Percentiles rank a stretch among this genome's conserved stretches.
These are phyloP conservation scores for Alternaria gaisen DNA, from an alignment of 2,329 filamentous ascomycete genomes.

Conservation along the genomic window DNA sequence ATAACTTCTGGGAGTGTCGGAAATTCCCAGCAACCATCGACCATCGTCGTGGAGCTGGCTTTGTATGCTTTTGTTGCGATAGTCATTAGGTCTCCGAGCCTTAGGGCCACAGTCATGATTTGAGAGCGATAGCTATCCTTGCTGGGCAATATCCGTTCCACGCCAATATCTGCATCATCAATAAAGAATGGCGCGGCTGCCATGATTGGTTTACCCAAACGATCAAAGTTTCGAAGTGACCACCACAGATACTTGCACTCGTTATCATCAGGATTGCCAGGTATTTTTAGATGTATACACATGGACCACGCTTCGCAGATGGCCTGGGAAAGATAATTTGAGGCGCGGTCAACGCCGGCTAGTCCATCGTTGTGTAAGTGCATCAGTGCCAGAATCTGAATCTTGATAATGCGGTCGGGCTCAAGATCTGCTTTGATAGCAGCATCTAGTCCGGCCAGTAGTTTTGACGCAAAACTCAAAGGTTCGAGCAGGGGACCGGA, in stretches of 20 bases:
- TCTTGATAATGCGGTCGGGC: constrained; percentile 6
- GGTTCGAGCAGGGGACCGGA: neutral
- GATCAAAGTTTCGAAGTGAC: constrained; percentile 12
- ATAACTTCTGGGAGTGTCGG: neutral
- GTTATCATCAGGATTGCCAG: constrained; percentile 1
- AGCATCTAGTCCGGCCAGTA: constrained; percentile 8
- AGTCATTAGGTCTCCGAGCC: constrained; percentile 8
- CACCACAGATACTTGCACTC: constrained; percentile 10
- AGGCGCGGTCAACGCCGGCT: constrained; percentile 5
- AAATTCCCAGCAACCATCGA: neutral
- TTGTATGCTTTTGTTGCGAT: constrained; percentile 7
- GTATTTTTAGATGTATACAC: constrained; percentile 7
- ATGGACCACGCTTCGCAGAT: constrained; percentile 13
- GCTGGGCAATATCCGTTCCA: neutral
- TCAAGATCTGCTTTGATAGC: constrained; percentile 10
- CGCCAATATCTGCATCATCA: constrained; percentile 6
- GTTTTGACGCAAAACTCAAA: constrained; percentile 5
- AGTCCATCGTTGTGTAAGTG: constrained; percentile 8
- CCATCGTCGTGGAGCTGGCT: neutral
- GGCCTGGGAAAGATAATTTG: constrained; percentile 2
- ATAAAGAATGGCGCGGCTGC: constrained; percentile 12
- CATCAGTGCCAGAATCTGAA: constrained; percentile 12
- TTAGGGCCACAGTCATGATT: constrained; percentile 2
- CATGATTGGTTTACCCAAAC: constrained; percentile 9
- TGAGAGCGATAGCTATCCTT: constrained; percentile 4